These are phyloP conservation scores for Aspergillus ochraceus DNA, from an alignment of 2,329 filamentous ascomycete species.

Conservation along the genomic window DNA sequence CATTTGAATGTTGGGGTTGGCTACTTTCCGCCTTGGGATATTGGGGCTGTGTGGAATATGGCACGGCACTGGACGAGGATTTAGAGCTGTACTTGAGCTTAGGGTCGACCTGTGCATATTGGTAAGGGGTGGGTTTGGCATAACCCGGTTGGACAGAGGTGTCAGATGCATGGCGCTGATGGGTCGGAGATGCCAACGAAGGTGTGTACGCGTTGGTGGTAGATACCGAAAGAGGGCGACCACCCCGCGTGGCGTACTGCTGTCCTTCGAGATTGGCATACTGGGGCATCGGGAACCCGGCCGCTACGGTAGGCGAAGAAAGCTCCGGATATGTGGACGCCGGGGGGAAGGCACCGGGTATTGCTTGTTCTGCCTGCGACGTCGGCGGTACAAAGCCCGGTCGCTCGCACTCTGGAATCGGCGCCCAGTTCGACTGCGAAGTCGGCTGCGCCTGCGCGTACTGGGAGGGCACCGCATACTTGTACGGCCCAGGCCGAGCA, in stretches of 20 bases:
- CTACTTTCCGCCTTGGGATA: slow-evolving; percentile 18
- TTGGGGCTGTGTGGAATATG: slow-evolving; percentile 26
- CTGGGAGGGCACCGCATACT: slow-evolving; percentile 32
- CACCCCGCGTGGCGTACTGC: slow-evolving; percentile 22
- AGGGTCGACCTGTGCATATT: slow-evolving; percentile 42
- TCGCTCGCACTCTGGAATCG: slow-evolving; percentile 41
- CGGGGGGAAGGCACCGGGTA: slow-evolving; percentile 37
- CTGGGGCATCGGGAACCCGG: slow-evolving; percentile 29
- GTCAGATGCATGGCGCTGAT: slow-evolving; percentile 35
- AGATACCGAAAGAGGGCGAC: slow-evolving; percentile 13
- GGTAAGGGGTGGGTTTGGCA: slow-evolving; percentile 33
- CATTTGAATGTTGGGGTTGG: slow-evolving; percentile 8
- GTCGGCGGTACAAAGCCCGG: slow-evolving; percentile 44
- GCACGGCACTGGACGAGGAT: slow-evolving; percentile 23
- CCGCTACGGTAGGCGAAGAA: slow-evolving; percentile 19
- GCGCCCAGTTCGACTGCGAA: slow-evolving; percentile 35
- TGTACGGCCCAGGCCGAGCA: slow-evolving; percentile 28
- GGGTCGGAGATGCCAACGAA: slow-evolving; percentile 20
- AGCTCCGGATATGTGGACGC: slow-evolving; percentile 22
- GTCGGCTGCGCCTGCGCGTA: slow-evolving; percentile 17
- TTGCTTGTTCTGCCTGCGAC: slow-evolving; percentile 27
- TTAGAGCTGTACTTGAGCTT: slow-evolving; percentile 42
- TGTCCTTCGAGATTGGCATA: slow-evolving; percentile 28
- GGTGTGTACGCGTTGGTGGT: slow-evolving; percentile 13
- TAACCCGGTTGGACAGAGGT: slow-evolving; percentile 24